Evolutionary conservation across 1,139 yeast species (phyloP).

Genomic region (Zhuliangozyma blackwelliae): DNA sequence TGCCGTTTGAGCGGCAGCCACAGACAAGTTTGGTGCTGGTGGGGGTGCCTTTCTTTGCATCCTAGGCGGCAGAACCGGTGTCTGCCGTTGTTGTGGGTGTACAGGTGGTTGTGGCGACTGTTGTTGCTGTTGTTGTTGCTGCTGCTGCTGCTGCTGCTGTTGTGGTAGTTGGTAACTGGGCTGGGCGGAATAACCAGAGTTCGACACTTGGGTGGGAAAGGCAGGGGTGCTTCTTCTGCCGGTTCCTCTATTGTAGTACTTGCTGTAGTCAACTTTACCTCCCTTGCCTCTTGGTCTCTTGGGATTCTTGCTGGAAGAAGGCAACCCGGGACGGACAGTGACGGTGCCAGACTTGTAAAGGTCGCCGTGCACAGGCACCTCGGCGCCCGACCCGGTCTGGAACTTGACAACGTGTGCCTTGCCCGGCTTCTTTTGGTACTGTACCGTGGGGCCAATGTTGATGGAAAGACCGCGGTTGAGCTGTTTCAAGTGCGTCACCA

Average conservation of each 20-base stretch:
- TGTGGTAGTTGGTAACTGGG: conserved; percentile 16
- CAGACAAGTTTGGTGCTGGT: conserved; percentile 11
- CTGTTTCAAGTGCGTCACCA: conserved; percentile 70
- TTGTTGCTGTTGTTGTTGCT: conserved; percentile 9
- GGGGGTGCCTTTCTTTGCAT: conserved; percentile 13
- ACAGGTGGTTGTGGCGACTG: conserved; percentile 9
- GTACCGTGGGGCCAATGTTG: conserved; percentile 67
- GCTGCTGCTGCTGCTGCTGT: conserved; percentile 15
- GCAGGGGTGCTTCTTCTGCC: conserved; percentile 8
- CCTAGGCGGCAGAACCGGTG: conserved; percentile 11
- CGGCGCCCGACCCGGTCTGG: conserved; percentile 51
- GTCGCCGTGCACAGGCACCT: conserved; percentile 59
- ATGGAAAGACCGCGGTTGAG: conserved; percentile 57
- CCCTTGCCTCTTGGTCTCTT: conserved; percentile 58
- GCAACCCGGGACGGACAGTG: conserved; percentile 74
- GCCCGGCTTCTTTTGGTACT: conserved; percentile 90
- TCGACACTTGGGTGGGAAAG: conserved; percentile 13
- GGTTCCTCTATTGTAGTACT: conserved; percentile 39
- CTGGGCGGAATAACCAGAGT: conserved; percentile 12
- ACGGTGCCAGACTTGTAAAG: conserved; percentile 85
- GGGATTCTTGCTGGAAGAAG: conserved; percentile 65
- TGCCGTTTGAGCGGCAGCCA: conserved; percentile 17
- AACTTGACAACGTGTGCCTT: conserved; percentile 72
- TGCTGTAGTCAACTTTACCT: conserved; percentile 39
- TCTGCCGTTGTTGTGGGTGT: conserved; percentile 3